A percentile compares a stretch with the other conserved stretches of the same genome.
Conservation (phyloP, 2,329 filamentous ascomycete species). For the Tolypocladium album region DNA sequence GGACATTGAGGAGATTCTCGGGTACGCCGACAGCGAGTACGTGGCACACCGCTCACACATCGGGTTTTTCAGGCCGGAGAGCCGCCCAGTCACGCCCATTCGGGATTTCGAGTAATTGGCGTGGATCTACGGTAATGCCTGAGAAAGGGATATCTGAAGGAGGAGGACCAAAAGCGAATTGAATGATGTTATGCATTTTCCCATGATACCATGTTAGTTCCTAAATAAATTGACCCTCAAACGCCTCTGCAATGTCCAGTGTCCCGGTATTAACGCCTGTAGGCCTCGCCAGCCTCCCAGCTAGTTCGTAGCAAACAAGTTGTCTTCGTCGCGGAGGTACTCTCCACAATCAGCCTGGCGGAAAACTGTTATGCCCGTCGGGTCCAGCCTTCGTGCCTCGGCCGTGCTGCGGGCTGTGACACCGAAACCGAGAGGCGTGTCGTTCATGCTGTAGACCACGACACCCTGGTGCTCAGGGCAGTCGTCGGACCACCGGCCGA, state of each 20-base stretch:
- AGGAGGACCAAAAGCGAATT: neutral
- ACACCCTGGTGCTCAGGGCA: conserved; percentile 89
- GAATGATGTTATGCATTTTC: neutral
- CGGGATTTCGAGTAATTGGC: conserved; percentile 5
- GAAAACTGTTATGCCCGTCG: conserved; percentile 82
- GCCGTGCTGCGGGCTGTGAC: conserved; percentile 80
- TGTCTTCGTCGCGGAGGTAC: conserved; percentile 77
- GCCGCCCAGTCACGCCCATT: conserved; percentile 40
- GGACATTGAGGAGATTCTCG: conserved; percentile 70
- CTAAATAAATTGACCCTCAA: neutral
- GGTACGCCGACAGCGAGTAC: conserved; percentile 92
- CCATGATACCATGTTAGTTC: neutral
- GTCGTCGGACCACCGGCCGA: conserved; percentile 81
- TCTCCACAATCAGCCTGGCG: conserved; percentile 91
- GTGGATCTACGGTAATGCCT: neutral
- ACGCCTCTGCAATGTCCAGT: neutral
- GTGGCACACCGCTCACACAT: conserved; percentile 83
- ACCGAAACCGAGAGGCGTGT: conserved; percentile 88
- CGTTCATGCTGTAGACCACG: conserved; percentile 83
- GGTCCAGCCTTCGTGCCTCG: conserved; percentile 75
- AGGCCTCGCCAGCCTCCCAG: neutral
- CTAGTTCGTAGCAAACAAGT: conserved; percentile 34
- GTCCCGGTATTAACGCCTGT: neutral
- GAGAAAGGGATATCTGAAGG: neutral
- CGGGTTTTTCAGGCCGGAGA: conserved; percentile 54